Percentiles rank a stretch among this genome's conserved stretches.
phyloP scores from a whole-genome alignment of 306 rosid species.

The Vigna unguiculata region DNA sequence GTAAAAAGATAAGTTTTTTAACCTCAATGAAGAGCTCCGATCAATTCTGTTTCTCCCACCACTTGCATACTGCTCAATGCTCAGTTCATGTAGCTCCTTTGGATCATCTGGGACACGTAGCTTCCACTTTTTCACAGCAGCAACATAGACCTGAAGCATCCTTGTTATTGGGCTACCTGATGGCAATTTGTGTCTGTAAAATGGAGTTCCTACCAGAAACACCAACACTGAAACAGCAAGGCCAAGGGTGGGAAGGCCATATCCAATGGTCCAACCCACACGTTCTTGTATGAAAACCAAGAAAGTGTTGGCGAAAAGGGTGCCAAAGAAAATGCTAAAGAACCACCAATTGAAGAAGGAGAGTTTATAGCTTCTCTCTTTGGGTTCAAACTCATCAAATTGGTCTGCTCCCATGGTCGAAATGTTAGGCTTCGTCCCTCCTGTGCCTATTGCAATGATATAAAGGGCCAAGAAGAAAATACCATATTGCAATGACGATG shows the following conservation, averaged over 20 bases:
- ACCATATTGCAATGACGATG: conserved; percentile 66
- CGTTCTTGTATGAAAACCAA: conserved; percentile 80
- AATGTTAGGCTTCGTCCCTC: conserved; percentile 90
- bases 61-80: conserved; percentile 53
- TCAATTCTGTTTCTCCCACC: conserved; percentile 54
- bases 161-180: conserved; percentile 72
- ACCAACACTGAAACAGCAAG: conserved; percentile 66
- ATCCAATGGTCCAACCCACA: conserved; percentile 77
- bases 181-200: conserved; percentile 80
- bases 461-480: conserved; percentile 71
- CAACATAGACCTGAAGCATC: conserved; percentile 67
- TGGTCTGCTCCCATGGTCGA: conserved; percentile 96
- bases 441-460: conserved; percentile 74
- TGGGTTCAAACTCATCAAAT: conserved; percentile 78
- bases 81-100: conserved; percentile 73
- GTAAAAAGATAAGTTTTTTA: background rate
- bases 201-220: conserved; percentile 66
- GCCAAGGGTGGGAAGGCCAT: conserved; percentile 81
- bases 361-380: conserved; percentile 63
- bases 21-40: conserved; percentile 65
- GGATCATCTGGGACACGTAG: conserved; percentile 59
- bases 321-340: conserved; percentile 73
- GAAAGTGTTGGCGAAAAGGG: conserved; percentile 72
- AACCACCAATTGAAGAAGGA: conserved; percentile 95
- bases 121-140: conserved; percentile 67